Evolutionary conservation across 2,329 filamentous ascomycete species (phyloP).

Genomic region (Dactylellina drechsleri): DNA sequence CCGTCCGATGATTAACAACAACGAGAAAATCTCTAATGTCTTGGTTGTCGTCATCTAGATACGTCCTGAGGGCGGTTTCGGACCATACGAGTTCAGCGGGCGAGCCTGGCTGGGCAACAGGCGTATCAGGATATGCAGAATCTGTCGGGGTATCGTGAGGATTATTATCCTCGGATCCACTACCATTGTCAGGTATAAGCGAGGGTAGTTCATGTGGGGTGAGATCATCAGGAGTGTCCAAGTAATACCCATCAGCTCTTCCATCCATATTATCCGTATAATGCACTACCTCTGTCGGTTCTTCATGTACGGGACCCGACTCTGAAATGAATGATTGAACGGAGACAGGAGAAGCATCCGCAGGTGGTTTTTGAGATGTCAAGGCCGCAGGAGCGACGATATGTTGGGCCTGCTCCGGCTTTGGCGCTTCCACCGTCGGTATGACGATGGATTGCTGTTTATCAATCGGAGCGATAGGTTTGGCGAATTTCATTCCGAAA

Average conservation of each 20-base stretch:
- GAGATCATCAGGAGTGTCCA: conserved; percentile 55
- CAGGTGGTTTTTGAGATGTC: conserved; percentile 13
- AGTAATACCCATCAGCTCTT: conserved; percentile 55
- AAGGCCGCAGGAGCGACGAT: not conserved
- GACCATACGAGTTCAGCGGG: conserved; percentile 78
- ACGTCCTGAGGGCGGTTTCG: conserved; percentile 83
- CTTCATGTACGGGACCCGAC: conserved; percentile 21
- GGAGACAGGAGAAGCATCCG: conserved; percentile 15
- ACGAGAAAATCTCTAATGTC: conserved; percentile 90
- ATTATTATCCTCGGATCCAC: conserved; percentile 55
- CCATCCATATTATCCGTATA: conserved; percentile 46
- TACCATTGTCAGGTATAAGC: conserved; percentile 55
- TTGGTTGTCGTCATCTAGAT: conserved; percentile 84
- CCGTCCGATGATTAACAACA: conserved; percentile 91
- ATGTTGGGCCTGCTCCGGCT: conserved; percentile 15
- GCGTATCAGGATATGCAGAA: conserved; percentile 63
- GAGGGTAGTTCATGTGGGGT: conserved; percentile 55
- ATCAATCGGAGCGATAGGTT: conserved; percentile 40
- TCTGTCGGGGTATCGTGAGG: conserved; percentile 59
- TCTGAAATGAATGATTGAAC: conserved; percentile 31
- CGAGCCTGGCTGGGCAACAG: conserved; percentile 68
- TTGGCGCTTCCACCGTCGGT: conserved; percentile 27
- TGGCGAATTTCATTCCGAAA: conserved; percentile 50
- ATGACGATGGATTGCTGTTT: conserved; percentile 51
- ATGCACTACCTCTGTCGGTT: conserved; percentile 31